A percentile compares a stretch with the other conserved stretches of the same genome.
phyloP scores from a whole-genome alignment of 495 filamentous ascomycete genomes.

The Trichoderma erinaceum region DNA sequence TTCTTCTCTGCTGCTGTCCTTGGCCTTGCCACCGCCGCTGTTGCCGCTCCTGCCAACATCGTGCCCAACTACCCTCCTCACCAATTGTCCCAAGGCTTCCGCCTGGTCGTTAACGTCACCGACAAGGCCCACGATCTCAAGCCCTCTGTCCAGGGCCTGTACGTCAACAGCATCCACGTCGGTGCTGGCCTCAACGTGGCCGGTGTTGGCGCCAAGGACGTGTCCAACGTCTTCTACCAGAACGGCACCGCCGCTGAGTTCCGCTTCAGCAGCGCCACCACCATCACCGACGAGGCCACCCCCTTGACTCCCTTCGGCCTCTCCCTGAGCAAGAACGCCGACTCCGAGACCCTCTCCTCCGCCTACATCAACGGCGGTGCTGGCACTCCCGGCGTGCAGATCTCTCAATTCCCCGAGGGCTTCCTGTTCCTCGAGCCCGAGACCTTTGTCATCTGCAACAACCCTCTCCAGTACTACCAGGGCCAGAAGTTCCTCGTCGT shows the following conservation, averaged over 20 bases:
- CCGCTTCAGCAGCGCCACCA: constrained; percentile 18
- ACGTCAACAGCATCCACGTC: constrained; percentile 20
- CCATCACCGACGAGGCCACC: constrained; percentile 30
- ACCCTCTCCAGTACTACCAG: constrained; percentile 1
- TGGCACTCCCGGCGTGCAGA: not conserved
- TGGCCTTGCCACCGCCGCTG: not conserved
- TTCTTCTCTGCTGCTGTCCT: not conserved
- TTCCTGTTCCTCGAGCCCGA: not conserved
- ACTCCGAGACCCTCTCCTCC: not conserved
- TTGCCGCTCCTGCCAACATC: not conserved
- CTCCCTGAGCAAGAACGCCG: constrained; percentile 13
- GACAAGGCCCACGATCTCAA: constrained; percentile 24
- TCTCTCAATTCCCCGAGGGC: not conserved
- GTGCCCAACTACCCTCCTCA: constrained; percentile 11
- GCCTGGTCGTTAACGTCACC: constrained; percentile 24
- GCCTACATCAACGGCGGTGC: not conserved
- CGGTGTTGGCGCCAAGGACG: constrained; percentile 13
- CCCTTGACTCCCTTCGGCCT: constrained; percentile 28
- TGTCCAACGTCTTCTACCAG: constrained; percentile 19
- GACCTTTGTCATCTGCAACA: constrained; percentile 12
- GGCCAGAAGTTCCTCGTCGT: constrained; percentile 1
- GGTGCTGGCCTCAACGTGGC: constrained; percentile 24
- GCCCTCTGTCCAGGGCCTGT: constrained; percentile 23
- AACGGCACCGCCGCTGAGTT: constrained; percentile 28
- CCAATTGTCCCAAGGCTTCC: constrained; percentile 16